phyloP scores from a whole-genome alignment of 805 yeast species.

The Suhomyces prunicola region DNA sequence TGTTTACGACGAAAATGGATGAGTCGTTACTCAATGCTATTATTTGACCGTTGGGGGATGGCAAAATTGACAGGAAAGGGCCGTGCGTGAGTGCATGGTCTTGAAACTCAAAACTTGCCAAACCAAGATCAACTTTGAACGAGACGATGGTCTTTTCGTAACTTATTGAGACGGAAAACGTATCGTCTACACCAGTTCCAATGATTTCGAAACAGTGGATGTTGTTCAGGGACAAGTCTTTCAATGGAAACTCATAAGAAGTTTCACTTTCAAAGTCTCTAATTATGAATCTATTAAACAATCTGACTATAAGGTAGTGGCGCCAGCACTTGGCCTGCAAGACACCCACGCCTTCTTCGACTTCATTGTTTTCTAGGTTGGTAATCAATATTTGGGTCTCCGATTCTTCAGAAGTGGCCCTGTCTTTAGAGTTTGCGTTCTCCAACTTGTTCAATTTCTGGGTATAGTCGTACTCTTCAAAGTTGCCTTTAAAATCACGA shows the following conservation, averaged over 20 bases:
- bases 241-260: slow-evolving; percentile 36
- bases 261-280: slow-evolving; percentile 39
- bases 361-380: slow-evolving; percentile 30
- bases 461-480: slow-evolving; percentile 46
- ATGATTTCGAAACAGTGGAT: slow-evolving; percentile 21
- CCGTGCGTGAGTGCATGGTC: slow-evolving; percentile 47
- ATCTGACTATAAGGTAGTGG: slow-evolving; percentile 43
- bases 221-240: slow-evolving; percentile 16
- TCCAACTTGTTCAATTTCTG: slow-evolving; percentile 17
- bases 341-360: slow-evolving; percentile 28
- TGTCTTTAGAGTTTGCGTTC: not conserved
- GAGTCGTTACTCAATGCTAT: slow-evolving; percentile 45
- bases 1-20: slow-evolving; percentile 49
- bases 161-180: slow-evolving; percentile 16
- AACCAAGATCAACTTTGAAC: slow-evolving; percentile 21
- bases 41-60: slow-evolving; percentile 56
- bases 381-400: slow-evolving; percentile 16
- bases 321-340: slow-evolving; percentile 31
- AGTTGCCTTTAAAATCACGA: slow-evolving; percentile 64
- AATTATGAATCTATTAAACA: slow-evolving; percentile 31
- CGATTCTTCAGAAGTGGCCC: slow-evolving; percentile 1
- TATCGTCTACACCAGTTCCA: slow-evolving; percentile 6
- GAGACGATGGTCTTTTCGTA: slow-evolving; percentile 26
- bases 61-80: slow-evolving; percentile 40
- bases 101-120: slow-evolving; percentile 22